Percentiles rank a stretch among this genome's conserved stretches.
phyloP scores from a whole-genome alignment of 2,329 filamentous ascomycete genomes.

The Chaetothyriales sp. region DNA sequence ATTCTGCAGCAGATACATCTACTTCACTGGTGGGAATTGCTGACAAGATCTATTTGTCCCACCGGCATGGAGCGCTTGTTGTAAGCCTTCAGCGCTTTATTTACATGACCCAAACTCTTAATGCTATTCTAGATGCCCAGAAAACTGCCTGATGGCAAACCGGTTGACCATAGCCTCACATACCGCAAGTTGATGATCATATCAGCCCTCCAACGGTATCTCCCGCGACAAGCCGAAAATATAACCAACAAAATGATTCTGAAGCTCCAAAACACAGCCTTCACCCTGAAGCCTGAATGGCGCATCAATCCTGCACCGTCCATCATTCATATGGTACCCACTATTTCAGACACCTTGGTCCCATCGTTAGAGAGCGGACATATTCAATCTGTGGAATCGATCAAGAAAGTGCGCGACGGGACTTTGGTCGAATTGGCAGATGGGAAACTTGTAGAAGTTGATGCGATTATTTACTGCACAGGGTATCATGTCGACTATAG shows the following conservation, averaged over 20 bases:
- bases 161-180: constrained; percentile 15
- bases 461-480: constrained; percentile 26
- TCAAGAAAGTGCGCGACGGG: constrained; percentile 15
- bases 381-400: constrained; percentile 14
- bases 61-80: constrained; percentile 14
- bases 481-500: constrained; percentile 23
- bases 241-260: constrained; percentile 8
- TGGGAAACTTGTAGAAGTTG: constrained; percentile 22
- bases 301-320: constrained; percentile 18
- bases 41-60: constrained; percentile 15
- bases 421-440: constrained; percentile 21
- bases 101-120: neutral
- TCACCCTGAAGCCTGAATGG: constrained; percentile 17
- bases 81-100: constrained; percentile 4
- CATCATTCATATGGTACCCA: constrained; percentile 19
- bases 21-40: constrained; percentile 14
- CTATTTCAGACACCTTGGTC: constrained; percentile 22
- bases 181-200: constrained; percentile 11
- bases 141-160: constrained; percentile 11
- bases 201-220: constrained; percentile 3
- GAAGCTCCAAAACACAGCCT: constrained; percentile 4
- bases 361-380: constrained; percentile 19
- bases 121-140: constrained; percentile 7
- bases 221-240: constrained; percentile 6
- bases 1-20: constrained; percentile 19